Evolutionary conservation across 305 asterid species (phyloP), one percentile per base, ranked within the genome.

Genomic region (Nicotiana rustica): DNA sequence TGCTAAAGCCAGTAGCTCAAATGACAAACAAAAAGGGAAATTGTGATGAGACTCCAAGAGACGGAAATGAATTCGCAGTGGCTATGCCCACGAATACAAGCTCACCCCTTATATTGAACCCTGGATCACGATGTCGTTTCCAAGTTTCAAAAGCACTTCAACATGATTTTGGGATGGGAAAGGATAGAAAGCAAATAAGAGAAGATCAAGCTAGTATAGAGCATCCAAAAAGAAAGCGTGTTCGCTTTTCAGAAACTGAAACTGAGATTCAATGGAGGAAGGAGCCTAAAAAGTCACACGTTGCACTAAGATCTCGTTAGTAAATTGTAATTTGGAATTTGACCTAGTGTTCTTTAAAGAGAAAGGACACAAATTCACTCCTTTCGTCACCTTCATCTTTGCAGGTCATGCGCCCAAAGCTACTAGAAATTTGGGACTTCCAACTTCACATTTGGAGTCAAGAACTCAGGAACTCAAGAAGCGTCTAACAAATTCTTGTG

Each of bases 341-440:
- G 56, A 56, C 79, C 10, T 69, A 5, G 10, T 69, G 81, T 68
- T 66, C 59, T 69, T 70, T n/a, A 36, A 44, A 0, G 65, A 52
- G 4, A 38, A 36, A 15, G 67, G 49, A 67, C 59, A 69, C 44
- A 17, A 33, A 78, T 59, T 47, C 41, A 73, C 62, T 47, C 49
- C 41, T 73, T 83, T 69, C 75, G 2, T 83, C 41, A 21, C 36
- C 52, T 83, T 41, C 29, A 83, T 82, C 49, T 81, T 77, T 89
- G 88, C 90, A 92, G 97, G 92, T 86, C 82, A 57, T 82, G 78
- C 85, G 31, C 86, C 85, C 70, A 87, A 83, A 87, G 85, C 88
- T 88, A 79, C 84, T 56, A 89, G 86, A 87, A 88, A 73, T 67
- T 35, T 84, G 56, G 88, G 91, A 81, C 83, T 67, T 83, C 78